phyloP scores from a whole-genome alignment of 2,329 filamentous ascomycete species.

The Pseudogymnoascus sp. region DNA sequence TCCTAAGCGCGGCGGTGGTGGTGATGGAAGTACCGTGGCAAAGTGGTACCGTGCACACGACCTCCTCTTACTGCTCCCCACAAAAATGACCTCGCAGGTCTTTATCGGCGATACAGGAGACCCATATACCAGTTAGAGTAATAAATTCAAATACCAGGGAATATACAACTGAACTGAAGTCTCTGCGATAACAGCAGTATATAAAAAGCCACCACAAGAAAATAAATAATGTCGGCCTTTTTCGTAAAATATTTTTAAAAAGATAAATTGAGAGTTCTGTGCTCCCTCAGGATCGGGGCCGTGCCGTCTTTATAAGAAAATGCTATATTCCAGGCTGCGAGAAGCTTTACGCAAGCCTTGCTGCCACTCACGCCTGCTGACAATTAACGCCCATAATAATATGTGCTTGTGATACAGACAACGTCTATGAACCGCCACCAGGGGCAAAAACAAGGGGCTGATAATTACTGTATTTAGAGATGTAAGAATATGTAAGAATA shows the following conservation, averaged over 20 bases:
- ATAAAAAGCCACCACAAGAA: background rate
- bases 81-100: constrained; percentile 1
- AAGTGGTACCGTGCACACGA: constrained; percentile 6
- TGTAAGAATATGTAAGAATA: no score
- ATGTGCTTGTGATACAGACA: background rate
- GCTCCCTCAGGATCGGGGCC: background rate
- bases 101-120: background rate
- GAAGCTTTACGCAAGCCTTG: constrained; percentile 1
- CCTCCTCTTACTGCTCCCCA: background rate
- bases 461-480: background rate
- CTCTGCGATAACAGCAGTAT: background rate
- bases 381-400: background rate
- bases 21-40: background rate
- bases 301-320: background rate
- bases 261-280: background rate
- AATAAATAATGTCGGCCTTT: background rate
- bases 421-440: background rate
- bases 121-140: background rate
- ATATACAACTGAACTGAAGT: no score
- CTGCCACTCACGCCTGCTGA: background rate
- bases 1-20: background rate
- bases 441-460: background rate
- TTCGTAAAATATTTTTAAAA: background rate
- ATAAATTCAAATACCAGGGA: background rate
- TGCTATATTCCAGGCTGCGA: background rate